Conservation (phyloP, 495 filamentous ascomycete genomes). For the Talaromyces adpressus region DNA sequence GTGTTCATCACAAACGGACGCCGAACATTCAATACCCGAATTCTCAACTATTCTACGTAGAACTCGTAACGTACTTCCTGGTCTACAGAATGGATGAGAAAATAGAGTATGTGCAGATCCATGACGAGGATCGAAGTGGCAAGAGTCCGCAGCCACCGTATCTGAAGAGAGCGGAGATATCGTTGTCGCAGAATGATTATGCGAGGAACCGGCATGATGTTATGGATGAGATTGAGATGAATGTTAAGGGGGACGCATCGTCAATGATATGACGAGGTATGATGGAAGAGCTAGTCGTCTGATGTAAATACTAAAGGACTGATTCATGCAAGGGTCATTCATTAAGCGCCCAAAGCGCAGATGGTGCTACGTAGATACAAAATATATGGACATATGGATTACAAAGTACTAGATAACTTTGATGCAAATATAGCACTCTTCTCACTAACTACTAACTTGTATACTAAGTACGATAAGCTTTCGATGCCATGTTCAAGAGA, state of each 20-base stretch:
- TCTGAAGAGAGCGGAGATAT: background rate
- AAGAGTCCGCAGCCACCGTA: background rate
- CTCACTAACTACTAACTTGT: background rate
- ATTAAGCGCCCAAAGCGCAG: background rate
- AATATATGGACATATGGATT: background rate
- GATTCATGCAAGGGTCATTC: background rate
- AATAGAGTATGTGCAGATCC: background rate
- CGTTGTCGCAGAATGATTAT: background rate
- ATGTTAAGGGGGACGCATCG: background rate
- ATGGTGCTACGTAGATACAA: too few species aligned
- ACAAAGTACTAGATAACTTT: background rate
- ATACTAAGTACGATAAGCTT: background rate
- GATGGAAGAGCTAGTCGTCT: background rate
- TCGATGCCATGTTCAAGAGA: background rate
- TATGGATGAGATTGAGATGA: background rate
- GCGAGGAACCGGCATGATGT: background rate
- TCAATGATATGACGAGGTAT: background rate
- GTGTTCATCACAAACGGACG: background rate
- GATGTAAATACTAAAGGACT: background rate
- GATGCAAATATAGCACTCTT: background rate
- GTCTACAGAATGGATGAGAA: background rate
- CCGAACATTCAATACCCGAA: background rate
- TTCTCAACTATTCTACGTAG: conserved; percentile 1
- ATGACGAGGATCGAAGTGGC: background rate
- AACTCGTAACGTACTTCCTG: background rate